Percentiles rank a stretch among this genome's conserved stretches.
phyloP scores from a whole-genome alignment of 164 flowering plant genomes.

The Taxillus chinensis region DNA sequence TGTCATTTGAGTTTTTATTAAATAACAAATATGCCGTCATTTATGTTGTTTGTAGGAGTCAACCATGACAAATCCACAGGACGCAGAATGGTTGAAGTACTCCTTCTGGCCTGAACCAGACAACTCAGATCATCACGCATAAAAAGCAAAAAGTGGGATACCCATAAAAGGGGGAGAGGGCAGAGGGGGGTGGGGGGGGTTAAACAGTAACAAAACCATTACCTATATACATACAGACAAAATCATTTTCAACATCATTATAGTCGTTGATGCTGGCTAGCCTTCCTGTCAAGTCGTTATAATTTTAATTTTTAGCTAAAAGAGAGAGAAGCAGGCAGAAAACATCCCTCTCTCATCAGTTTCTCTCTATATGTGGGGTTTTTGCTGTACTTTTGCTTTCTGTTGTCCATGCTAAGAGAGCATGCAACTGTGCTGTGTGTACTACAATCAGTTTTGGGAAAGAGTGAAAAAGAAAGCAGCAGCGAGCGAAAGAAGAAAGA shows the following conservation, averaged over 20 bases:
- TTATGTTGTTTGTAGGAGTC: constrained; percentile 31
- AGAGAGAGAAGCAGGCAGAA: neutral
- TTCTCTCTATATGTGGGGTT: too few species aligned
- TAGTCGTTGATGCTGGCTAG: constrained; percentile 20
- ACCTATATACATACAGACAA: constrained; percentile 8
- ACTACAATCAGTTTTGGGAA: neutral
- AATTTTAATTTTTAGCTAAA: neutral
- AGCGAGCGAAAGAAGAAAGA: neutral
- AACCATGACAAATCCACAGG: constrained; percentile 42
- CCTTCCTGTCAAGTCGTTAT: constrained; percentile 5
- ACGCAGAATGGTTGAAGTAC: constrained; percentile 60
- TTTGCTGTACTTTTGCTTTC: too few species aligned
- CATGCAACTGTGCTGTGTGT: neutral
- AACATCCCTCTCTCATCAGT: neutral
- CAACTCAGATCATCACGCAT: constrained; percentile 88
- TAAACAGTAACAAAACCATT: constrained; percentile 4
- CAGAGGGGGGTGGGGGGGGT: neutral
- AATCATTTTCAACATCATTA: constrained; percentile 21
- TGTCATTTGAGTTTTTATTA: neutral
- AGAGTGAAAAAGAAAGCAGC: neutral
- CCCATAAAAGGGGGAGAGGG: constrained; percentile 4
- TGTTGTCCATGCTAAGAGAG: too few species aligned
- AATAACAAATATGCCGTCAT: neutral
- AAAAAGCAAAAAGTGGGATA: constrained; percentile 15
- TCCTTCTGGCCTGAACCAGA: constrained; percentile 92